phyloP scores from a whole-genome alignment of 2,329 filamentous ascomycete genomes.

The Albophoma yamanashiensis region DNA sequence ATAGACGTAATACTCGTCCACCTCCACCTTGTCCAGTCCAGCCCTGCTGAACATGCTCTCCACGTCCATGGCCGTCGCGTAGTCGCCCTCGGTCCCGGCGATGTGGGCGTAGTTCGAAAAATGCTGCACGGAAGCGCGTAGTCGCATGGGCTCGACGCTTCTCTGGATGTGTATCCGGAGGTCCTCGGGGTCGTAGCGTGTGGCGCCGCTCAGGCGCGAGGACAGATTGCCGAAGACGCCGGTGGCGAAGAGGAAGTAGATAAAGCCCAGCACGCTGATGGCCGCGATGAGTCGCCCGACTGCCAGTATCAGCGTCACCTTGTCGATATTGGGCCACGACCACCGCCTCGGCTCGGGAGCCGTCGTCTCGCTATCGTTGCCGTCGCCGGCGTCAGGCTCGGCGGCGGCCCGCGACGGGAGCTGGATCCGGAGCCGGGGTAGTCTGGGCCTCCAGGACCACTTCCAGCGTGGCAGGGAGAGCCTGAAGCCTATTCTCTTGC shows the following conservation, averaged over 20 bases:
- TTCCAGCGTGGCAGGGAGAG: constrained; percentile 43
- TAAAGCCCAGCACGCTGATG: constrained; percentile 61
- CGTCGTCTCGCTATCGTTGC: constrained; percentile 9
- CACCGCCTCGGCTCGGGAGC: constrained; percentile 13
- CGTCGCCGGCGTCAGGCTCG: constrained; percentile 5
- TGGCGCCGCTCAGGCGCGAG: constrained; percentile 51
- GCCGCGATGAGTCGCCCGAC: constrained; percentile 66
- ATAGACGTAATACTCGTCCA: constrained; percentile 80
- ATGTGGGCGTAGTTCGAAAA: constrained; percentile 81
- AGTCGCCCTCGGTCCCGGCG: constrained; percentile 90
- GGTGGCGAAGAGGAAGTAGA: constrained; percentile 80
- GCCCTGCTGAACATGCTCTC: constrained; percentile 63
- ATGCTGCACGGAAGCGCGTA: constrained; percentile 64
- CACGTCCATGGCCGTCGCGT: constrained; percentile 74
- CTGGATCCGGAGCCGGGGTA: constrained; percentile 40
- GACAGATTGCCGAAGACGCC: constrained; percentile 65
- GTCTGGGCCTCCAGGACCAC: constrained; percentile 42
- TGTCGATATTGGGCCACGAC: constrained; percentile 27
- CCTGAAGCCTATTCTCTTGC: constrained; percentile 43
- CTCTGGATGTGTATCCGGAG: constrained; percentile 66
- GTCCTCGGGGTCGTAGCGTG: constrained; percentile 70
- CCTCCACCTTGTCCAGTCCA: constrained; percentile 61
- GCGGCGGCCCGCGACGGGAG: constrained; percentile 28
- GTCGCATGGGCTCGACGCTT: constrained; percentile 57
- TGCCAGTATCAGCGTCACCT: constrained; percentile 43